Percentiles rank a stretch among this genome's conserved stretches.
phyloP scores from a whole-genome alignment of 2,329 filamentous ascomycete species.

The Scopulariopsis brevicaulis region DNA sequence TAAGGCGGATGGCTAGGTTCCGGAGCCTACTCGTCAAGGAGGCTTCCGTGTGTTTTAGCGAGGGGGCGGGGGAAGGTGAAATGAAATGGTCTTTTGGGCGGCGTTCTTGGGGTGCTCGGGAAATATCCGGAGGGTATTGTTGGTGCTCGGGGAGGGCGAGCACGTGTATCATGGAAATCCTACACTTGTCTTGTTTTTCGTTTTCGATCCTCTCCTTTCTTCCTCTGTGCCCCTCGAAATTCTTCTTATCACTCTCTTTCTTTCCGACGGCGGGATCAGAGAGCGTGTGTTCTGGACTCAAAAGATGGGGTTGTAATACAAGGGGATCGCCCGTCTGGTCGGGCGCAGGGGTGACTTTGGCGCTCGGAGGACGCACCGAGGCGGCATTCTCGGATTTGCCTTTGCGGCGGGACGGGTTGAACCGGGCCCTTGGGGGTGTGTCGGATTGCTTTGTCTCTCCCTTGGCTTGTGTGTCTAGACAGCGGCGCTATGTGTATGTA shows the following conservation, averaged over 20 bases:
- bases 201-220: not conserved
- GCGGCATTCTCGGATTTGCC: too few species aligned
- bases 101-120: not conserved
- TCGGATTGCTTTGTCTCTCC: not conserved
- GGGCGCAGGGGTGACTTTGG: too few species aligned
- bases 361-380: too few species aligned
- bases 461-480: not conserved
- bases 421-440: not conserved
- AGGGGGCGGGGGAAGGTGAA: not conserved
- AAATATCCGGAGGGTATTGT: not conserved
- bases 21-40: not conserved
- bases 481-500: not conserved
- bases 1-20: constrained; percentile 7
- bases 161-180: constrained; percentile 6
- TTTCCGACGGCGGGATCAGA: not conserved
- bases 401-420: too few species aligned
- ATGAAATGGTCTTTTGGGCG: not conserved
- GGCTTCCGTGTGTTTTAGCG: constrained; percentile 3
- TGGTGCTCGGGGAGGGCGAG: not conserved
- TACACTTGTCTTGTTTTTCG: constrained; percentile 2
- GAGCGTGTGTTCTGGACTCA: not conserved
- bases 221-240: not conserved
- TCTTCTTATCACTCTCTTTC: not conserved
- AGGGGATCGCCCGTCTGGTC: too few species aligned
- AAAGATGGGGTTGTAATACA: not conserved